Conservation (phyloP, 169 alveolate genomes). For the Cryptosporidium baileyi region DNA sequence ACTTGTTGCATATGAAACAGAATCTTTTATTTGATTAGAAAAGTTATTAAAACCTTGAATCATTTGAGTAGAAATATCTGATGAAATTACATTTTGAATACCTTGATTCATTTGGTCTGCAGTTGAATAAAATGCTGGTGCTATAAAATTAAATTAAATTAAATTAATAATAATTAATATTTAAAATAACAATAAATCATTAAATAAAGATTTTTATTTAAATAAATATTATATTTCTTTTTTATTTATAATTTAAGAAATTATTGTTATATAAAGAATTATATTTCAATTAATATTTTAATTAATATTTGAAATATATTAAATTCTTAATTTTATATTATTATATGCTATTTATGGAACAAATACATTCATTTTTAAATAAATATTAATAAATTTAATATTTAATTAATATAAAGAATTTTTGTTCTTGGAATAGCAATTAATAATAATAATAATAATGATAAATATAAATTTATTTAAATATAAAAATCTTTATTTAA, state of each 20-base stretch:
- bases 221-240: too few species aligned
- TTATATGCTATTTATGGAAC: constrained; percentile 64
- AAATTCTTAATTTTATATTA: neutral
- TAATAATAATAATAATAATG: neutral
- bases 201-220: too few species aligned
- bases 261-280: too few species aligned
- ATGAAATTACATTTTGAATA: constrained; percentile 6
- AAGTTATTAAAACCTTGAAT: neutral
- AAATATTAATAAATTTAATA: neutral
- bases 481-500: neutral
- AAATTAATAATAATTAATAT: neutral
- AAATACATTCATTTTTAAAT: neutral
- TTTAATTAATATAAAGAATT: neutral
- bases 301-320: neutral
- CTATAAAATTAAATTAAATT: neutral
- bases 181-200: too few species aligned
- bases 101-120: constrained; percentile 30
- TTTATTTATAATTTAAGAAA: too few species aligned
- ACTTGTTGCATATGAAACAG: constrained; percentile 36
- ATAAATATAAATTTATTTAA: neutral
- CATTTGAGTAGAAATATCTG: constrained; percentile 54
- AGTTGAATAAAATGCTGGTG: constrained; percentile 43
- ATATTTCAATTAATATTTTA: too few species aligned
- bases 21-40: constrained; percentile 49
- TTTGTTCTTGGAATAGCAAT: constrained; percentile 66